Percentiles rank a stretch among this genome's conserved stretches.
Evolutionary conservation across 192 early-diverging fungal genomes (phyloP).

Genomic region (Coemansia interrupta): DNA sequence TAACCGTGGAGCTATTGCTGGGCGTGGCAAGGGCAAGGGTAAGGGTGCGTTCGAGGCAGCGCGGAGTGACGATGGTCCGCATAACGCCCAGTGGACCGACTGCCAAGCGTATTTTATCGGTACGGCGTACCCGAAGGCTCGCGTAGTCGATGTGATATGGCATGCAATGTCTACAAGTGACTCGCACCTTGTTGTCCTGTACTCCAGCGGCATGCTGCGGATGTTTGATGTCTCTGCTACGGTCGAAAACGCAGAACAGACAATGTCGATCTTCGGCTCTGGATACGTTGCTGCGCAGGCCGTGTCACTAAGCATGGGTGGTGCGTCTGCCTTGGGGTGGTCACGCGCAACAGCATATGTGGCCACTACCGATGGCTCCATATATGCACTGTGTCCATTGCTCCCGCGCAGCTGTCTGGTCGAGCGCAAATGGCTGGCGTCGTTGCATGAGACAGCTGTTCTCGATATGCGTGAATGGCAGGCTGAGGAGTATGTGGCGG

Average conservation of each 20-base stretch:
- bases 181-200: slow-evolving; percentile 68
- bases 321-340: slow-evolving; percentile 56
- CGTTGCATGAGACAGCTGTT: slow-evolving; percentile 36
- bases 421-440: slow-evolving; percentile 34
- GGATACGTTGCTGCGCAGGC: slow-evolving; percentile 44
- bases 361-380: slow-evolving; percentile 64
- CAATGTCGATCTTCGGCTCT: slow-evolving; percentile 29
- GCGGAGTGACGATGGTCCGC: slow-evolving; percentile 11
- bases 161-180: slow-evolving; percentile 71
- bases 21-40: slow-evolving; percentile 16
- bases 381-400: slow-evolving; percentile 75
- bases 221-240: slow-evolving; percentile 69
- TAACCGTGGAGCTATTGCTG: slow-evolving; percentile 32
- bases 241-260: slow-evolving; percentile 65
- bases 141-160: slow-evolving; percentile 68
- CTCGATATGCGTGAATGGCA: slow-evolving; percentile 51
- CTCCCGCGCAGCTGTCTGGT: slow-evolving; percentile 56
- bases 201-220: slow-evolving; percentile 61
- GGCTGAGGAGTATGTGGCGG: slow-evolving; percentile 45
- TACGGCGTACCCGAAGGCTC: neutral
- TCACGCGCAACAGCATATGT: slow-evolving; percentile 68
- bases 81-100: slow-evolving; percentile 24
- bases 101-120: slow-evolving; percentile 40
- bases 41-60: slow-evolving; percentile 38
- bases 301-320: slow-evolving; percentile 52